Conservation (phyloP, 108 stramenopile genomes). For the Nitzschia palea region DNA sequence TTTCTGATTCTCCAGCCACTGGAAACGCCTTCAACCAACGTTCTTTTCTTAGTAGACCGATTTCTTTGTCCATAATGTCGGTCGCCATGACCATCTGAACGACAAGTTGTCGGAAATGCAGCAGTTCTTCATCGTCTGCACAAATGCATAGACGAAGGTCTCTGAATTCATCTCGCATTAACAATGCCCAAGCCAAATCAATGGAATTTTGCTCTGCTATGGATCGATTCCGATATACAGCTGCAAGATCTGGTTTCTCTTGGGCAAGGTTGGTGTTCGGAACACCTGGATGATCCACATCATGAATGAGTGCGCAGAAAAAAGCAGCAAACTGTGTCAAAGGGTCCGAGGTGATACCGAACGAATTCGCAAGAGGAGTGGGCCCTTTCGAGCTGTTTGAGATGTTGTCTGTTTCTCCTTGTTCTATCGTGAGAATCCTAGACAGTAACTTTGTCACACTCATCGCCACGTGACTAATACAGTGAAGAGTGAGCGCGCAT, state of each 20-base stretch:
- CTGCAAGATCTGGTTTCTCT: constrained; percentile 22
- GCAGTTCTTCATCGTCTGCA: constrained; percentile 4
- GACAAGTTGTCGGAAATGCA: constrained; percentile 6
- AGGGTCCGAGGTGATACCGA: constrained; percentile 39
- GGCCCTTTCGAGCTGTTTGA: too few relatives aligned
- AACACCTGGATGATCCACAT: constrained; percentile 25
- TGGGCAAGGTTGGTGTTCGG: constrained; percentile 36
- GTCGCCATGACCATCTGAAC: constrained; percentile 22
- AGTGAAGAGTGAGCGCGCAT: background rate
- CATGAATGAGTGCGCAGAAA: constrained; percentile 11
- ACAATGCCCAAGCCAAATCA: constrained; percentile 34
- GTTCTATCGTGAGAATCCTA: background rate
- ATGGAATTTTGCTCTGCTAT: constrained; percentile 40
- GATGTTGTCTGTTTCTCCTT: too few relatives aligned
- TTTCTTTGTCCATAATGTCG: constrained; percentile 35
- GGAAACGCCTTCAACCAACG: constrained; percentile 42
- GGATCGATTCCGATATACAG: constrained; percentile 17
- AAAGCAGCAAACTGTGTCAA: constrained; percentile 43
- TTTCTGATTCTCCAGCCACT: background rate
- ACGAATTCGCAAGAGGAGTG: constrained; percentile 4
- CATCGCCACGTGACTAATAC: constrained; percentile 9
- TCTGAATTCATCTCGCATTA: constrained; percentile 33
- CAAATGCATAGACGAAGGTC: constrained; percentile 20
- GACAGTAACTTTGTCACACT: background rate
- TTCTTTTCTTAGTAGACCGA: constrained; percentile 8